Conservation (phyloP, 306 rosid species). For the Parietaria judaica region DNA sequence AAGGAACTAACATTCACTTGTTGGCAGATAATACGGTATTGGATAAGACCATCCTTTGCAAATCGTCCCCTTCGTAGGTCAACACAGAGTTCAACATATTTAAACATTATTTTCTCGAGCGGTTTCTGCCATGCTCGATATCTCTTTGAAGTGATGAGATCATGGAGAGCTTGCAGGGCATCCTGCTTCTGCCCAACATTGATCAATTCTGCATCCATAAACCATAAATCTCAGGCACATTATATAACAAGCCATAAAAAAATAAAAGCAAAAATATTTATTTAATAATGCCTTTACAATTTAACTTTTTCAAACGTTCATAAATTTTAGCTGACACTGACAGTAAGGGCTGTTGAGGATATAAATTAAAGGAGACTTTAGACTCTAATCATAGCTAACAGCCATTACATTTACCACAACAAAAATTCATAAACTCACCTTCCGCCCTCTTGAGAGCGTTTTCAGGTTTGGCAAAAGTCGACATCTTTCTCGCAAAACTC, state of each 20-base stretch:
- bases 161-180: constrained; percentile 85
- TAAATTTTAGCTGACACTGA: background rate
- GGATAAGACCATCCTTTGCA: constrained; percentile 96
- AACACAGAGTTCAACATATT: constrained; percentile 90
- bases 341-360: no score
- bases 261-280: background rate
- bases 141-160: constrained; percentile 82
- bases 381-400: no score
- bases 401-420: background rate
- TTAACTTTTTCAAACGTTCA: background rate
- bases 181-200: constrained; percentile 96
- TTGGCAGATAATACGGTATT: constrained; percentile 89
- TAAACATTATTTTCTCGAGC: constrained; percentile 83
- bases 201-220: constrained; percentile 54
- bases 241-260: background rate
- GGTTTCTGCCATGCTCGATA: constrained; percentile 97
- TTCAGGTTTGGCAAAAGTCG: constrained; percentile 49
- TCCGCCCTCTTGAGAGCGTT: constrained; percentile 60
- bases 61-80: constrained; percentile 83
- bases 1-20: constrained; percentile 92
- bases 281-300: background rate
- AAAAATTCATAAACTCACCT: constrained; percentile 21
- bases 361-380: no score
- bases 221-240: background rate
- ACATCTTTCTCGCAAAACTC: constrained; percentile 23